Percentiles rank a stretch among this genome's conserved stretches.
phyloP scores from a whole-genome alignment of 2,329 filamentous ascomycete species.

The Cytospora piceae region DNA sequence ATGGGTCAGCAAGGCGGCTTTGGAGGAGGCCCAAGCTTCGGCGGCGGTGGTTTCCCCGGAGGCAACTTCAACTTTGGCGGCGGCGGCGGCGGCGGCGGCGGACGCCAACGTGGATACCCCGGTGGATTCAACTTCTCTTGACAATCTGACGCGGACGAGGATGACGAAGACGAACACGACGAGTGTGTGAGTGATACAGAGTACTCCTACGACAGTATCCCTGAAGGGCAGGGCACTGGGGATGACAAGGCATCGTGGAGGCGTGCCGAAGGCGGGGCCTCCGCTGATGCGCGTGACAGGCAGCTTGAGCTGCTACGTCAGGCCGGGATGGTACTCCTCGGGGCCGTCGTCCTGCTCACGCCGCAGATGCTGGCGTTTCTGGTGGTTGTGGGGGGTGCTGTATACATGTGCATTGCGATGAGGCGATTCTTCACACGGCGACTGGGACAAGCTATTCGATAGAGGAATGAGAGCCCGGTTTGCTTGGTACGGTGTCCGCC shows the following conservation, averaged over 20 bases:
- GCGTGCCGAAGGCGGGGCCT: constrained; percentile 22
- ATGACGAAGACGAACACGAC: constrained; percentile 38
- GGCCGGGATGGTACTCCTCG: constrained; percentile 47
- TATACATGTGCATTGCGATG: constrained; percentile 45
- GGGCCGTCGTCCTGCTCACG: constrained; percentile 53
- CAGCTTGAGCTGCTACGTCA: constrained; percentile 48
- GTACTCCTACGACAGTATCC: constrained; percentile 18
- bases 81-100: constrained; percentile 42
- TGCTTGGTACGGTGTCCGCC: background rate
- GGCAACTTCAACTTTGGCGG: constrained; percentile 56
- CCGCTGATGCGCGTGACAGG: constrained; percentile 41
- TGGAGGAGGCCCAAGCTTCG: constrained; percentile 50
- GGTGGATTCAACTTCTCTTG: constrained; percentile 50
- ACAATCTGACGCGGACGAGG: constrained; percentile 46
- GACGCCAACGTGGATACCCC: constrained; percentile 49
- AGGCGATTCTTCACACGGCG: constrained; percentile 6
- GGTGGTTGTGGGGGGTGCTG: constrained; percentile 41
- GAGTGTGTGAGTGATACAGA: constrained; percentile 39
- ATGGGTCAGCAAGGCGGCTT: constrained; percentile 69
- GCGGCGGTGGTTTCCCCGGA: constrained; percentile 56
- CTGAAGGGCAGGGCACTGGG: constrained; percentile 30
- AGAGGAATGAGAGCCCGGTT: constrained; percentile 6
- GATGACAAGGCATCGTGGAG: constrained; percentile 32
- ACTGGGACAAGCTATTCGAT: constrained; percentile 17
- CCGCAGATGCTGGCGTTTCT: constrained; percentile 45